These are phyloP conservation scores for Aspergillus pseudoglaucus DNA, from an alignment of 2,329 filamentous ascomycete species.

Conservation along the genomic window DNA sequence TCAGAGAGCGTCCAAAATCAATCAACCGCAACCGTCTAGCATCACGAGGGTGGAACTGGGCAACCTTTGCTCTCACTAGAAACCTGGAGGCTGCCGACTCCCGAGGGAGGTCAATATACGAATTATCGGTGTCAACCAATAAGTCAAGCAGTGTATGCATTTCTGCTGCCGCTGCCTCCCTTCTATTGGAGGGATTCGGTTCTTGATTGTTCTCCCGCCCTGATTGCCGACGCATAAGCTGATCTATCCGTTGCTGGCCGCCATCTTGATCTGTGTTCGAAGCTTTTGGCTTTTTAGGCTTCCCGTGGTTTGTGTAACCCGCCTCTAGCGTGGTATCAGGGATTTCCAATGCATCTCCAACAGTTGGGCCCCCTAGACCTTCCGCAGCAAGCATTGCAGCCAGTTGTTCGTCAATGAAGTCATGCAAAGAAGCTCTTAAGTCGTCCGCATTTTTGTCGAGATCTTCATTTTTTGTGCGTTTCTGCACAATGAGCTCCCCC, in stretches of 20 bases:
- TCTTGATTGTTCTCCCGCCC: conserved; percentile 16
- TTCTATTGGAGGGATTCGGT: conserved; percentile 32
- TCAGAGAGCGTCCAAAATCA: conserved; percentile 43
- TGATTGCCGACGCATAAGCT: conserved; percentile 39
- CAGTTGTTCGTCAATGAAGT: conserved; percentile 65
- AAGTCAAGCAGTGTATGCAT: conserved; percentile 43
- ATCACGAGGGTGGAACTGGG: conserved; percentile 51
- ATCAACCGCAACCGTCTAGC: conserved; percentile 47
- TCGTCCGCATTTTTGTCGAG: conserved; percentile 57
- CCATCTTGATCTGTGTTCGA: conserved; percentile 24
- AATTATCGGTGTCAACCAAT: conserved; percentile 40
- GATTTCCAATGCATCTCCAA: conserved; percentile 65
- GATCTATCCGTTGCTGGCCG: conserved; percentile 46
- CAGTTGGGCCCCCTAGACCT: conserved; percentile 74
- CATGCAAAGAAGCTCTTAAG: conserved; percentile 58
- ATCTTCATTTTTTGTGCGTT: conserved; percentile 52
- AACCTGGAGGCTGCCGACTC: conserved; percentile 51
- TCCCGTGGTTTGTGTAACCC: conserved; percentile 50
- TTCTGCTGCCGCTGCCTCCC: conserved; percentile 43
- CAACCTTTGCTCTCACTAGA: conserved; percentile 49
- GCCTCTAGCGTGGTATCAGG: conserved; percentile 48
- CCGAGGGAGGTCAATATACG: conserved; percentile 43
- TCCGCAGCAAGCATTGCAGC: conserved; percentile 74
- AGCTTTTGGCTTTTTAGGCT: conserved; percentile 34
- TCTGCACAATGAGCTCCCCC: conserved; percentile 55